Percentiles rank a stretch among this genome's conserved stretches.
Conservation (phyloP, 306 rosid genomes). For the Luffa aegyptiaca region DNA sequence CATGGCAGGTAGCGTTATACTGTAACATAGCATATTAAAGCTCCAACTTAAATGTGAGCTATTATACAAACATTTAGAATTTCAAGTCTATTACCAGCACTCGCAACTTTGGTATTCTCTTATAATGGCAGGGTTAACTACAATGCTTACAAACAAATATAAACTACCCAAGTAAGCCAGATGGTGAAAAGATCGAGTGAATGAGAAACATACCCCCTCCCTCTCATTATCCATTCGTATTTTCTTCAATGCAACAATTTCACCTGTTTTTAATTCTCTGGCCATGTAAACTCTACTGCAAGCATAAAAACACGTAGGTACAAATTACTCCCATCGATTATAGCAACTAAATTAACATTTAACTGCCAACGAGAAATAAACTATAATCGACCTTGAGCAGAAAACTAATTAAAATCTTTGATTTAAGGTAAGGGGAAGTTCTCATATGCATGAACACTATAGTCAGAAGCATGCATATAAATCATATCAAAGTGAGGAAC, state of each 20-base stretch:
- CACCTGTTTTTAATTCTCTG: constrained; percentile 36
- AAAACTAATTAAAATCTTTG: background rate
- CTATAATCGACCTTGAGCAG: background rate
- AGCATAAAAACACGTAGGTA: background rate
- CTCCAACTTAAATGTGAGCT: background rate
- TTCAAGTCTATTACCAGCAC: background rate
- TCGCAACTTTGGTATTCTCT: background rate
- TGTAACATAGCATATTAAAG: background rate
- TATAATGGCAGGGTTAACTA: background rate
- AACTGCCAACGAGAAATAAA: background rate
- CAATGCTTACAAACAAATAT: background rate
- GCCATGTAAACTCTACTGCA: constrained; percentile 56
- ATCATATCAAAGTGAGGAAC: constrained; percentile 1
- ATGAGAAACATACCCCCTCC: constrained; percentile 30
- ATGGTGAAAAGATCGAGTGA: background rate
- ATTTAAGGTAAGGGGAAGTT: background rate
- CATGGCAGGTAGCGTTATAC: background rate
- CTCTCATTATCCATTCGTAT: constrained; percentile 51
- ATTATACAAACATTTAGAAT: background rate
- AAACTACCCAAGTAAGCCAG: background rate
- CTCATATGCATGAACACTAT: background rate
- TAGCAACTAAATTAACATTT: background rate
- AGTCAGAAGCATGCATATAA: background rate
- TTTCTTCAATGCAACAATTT: constrained; percentile 44
- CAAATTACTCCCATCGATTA: background rate